Percentiles rank a stretch among this genome's conserved stretches.
These are phyloP conservation scores for Geranomyces michiganensis DNA, from an alignment of 192 early-diverging fungal species.

Conservation along the genomic window DNA sequence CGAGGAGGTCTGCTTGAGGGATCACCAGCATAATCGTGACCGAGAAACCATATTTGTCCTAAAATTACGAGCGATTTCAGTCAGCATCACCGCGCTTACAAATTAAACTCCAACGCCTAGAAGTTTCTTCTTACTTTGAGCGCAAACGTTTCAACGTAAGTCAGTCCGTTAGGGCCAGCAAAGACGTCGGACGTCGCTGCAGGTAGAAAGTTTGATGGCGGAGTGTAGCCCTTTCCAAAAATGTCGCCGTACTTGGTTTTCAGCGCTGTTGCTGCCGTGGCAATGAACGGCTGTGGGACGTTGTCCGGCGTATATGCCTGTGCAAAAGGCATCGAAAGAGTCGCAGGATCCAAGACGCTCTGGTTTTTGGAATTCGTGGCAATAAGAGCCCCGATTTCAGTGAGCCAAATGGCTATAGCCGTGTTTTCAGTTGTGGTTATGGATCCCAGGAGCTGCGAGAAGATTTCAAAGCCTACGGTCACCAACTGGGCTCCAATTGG, in stretches of 20 bases:
- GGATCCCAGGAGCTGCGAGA: conserved; percentile 4
- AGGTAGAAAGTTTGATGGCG: background rate
- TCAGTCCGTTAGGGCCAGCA: background rate
- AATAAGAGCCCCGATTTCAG: background rate
- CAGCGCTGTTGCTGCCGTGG: background rate
- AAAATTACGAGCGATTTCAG: too few species aligned
- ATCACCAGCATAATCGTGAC: conserved; percentile 22
- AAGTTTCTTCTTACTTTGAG: background rate
- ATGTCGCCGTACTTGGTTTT: background rate
- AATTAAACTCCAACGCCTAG: too few species aligned
- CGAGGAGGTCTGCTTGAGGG: conserved; percentile 21
- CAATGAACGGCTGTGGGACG: conserved; percentile 1
- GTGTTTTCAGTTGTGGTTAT: conserved; percentile 16
- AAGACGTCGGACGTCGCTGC: conserved; percentile 3
- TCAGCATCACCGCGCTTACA: too few species aligned
- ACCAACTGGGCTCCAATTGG: conserved; percentile 1
- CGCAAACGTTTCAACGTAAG: conserved; percentile 5
- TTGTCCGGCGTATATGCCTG: conserved; percentile 3
- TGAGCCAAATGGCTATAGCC: conserved; percentile 18
- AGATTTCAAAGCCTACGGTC: conserved; percentile 8
- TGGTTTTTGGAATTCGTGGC: conserved; percentile 2
- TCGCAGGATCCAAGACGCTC: conserved; percentile 13
- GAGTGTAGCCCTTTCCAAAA: background rate
- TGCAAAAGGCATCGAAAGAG: background rate
- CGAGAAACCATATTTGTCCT: background rate